These are phyloP conservation scores for Gracilaria domingensis DNA, from an alignment of 23 red algal genomes.

Conservation along the genomic window DNA sequence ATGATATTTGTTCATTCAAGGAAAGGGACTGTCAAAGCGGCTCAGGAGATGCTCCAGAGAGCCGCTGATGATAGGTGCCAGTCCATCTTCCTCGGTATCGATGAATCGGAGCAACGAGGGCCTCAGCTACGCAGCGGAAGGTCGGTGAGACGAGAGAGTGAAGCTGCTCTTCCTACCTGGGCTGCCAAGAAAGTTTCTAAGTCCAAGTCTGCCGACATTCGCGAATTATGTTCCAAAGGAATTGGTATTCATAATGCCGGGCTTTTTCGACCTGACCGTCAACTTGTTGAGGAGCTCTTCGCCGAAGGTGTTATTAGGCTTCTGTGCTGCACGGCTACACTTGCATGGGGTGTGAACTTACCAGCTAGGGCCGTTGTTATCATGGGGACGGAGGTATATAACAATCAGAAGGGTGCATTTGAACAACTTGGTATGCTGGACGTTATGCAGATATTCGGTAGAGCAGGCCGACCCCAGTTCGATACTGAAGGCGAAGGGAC, in stretches of 20 bases:
- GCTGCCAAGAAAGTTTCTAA: slow-evolving; percentile 74
- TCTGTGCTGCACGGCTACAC: slow-evolving; percentile 90
- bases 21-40: slow-evolving; percentile 85
- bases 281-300: slow-evolving; percentile 89
- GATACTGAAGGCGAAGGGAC: slow-evolving; percentile 92
- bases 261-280: slow-evolving; percentile 79
- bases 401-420: slow-evolving; percentile 83
- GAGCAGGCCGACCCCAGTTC: slow-evolving; percentile 97
- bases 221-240: slow-evolving; percentile 62
- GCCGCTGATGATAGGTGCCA: slow-evolving; percentile 62
- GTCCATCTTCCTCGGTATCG: slow-evolving; percentile 70
- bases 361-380: slow-evolving; percentile 93
- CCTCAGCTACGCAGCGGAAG: not conserved
- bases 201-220: slow-evolving; percentile 75
- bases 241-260: slow-evolving; percentile 98
- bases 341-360: slow-evolving; percentile 99
- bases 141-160: slow-evolving; percentile 8
- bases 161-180: slow-evolving; percentile 73
- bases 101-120: not conserved
- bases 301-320: slow-evolving; percentile 78
- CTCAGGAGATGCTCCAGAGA: slow-evolving; percentile 75
- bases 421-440: slow-evolving; percentile 91
- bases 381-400: slow-evolving; percentile 95
- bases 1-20: slow-evolving; percentile 99
- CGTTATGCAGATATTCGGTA: slow-evolving; percentile 98